A percentile compares a stretch with the other conserved stretches of the same genome.
These are phyloP conservation scores for Daldinia sp. DNA, from an alignment of 2,329 filamentous ascomycete genomes.

Conservation along the genomic window DNA sequence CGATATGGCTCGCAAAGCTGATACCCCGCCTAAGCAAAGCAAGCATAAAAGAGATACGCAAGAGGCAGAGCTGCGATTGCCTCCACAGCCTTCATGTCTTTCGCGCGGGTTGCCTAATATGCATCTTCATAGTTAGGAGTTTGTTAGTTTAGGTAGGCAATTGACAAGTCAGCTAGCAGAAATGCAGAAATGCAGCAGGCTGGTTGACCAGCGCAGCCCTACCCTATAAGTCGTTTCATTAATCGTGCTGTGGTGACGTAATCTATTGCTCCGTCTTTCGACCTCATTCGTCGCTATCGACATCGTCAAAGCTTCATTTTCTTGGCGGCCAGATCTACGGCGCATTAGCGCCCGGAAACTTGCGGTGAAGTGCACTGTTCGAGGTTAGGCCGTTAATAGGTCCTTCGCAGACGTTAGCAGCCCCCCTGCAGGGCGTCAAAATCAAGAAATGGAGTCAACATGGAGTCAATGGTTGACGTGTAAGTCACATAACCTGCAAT, in stretches of 20 bases:
- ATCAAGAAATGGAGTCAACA: slow-evolving; percentile 26
- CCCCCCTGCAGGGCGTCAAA: neutral
- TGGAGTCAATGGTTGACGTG: slow-evolving; percentile 30
- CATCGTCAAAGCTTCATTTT: slow-evolving; percentile 14
- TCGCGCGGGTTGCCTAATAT: neutral
- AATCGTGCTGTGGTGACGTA: slow-evolving; percentile 27
- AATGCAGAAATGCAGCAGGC: neutral
- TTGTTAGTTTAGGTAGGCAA: neutral
- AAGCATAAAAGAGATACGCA: neutral
- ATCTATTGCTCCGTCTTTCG: slow-evolving; percentile 19
- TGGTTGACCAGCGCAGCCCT: neutral
- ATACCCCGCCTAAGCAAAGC: too few relatives aligned
- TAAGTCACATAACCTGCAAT: slow-evolving; percentile 14
- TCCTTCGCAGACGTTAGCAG: neutral
- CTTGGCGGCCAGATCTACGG: slow-evolving; percentile 22
- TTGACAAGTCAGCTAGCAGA: neutral
- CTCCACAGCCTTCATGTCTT: neutral
- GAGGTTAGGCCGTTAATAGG: slow-evolving; percentile 15
- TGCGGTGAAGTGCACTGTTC: slow-evolving; percentile 26
- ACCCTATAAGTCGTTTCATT: slow-evolving; percentile 2
- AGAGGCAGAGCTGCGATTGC: neutral
- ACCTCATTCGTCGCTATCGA: slow-evolving; percentile 32
- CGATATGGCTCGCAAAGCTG: too few relatives aligned
- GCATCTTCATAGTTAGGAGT: neutral
- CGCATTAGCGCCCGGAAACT: slow-evolving; percentile 34